A percentile compares a stretch with the other conserved stretches of the same genome.
These are phyloP conservation scores for Mollisiaceae sp. DNA, from an alignment of 2,329 filamentous ascomycete genomes.

Conservation along the genomic window DNA sequence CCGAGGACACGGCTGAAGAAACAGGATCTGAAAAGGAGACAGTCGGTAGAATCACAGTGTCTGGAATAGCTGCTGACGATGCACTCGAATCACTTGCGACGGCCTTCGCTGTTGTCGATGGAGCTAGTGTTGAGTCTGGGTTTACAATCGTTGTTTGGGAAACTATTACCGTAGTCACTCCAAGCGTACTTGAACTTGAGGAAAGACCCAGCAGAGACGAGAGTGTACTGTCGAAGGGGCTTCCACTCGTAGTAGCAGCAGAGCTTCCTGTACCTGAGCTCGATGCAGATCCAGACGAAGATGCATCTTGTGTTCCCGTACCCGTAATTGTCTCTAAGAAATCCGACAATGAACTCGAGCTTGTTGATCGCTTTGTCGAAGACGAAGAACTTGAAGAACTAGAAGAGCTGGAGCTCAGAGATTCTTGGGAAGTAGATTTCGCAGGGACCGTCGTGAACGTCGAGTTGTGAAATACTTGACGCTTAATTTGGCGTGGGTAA, in stretches of 20 bases:
- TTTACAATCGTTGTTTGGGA: slow-evolving; percentile 12
- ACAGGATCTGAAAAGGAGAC: neutral
- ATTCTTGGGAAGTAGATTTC: slow-evolving; percentile 24
- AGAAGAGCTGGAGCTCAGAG: slow-evolving; percentile 23
- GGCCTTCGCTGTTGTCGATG: slow-evolving; percentile 2
- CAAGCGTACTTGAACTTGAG: slow-evolving; percentile 10
- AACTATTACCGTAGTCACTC: slow-evolving; percentile 19
- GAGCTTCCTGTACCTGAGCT: slow-evolving; percentile 18
- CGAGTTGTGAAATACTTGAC: slow-evolving; percentile 46
- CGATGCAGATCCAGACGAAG: slow-evolving; percentile 10
- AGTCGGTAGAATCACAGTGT: slow-evolving; percentile 28
- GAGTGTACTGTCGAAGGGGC: neutral
- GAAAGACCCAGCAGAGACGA: neutral
- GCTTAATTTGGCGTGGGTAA: slow-evolving; percentile 61
- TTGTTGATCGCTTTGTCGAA: slow-evolving; percentile 19
- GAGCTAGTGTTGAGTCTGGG: slow-evolving; percentile 5
- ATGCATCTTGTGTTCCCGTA: slow-evolving; percentile 6
- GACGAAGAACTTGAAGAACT: slow-evolving; percentile 17
- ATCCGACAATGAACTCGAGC: slow-evolving; percentile 27
- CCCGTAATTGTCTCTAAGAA: slow-evolving; percentile 29
- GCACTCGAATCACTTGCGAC: neutral
- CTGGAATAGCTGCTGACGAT: slow-evolving; percentile 22
- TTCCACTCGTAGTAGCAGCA: slow-evolving; percentile 1
- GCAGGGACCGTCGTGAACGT: slow-evolving; percentile 29
- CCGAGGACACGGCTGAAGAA: neutral